phyloP scores from a whole-genome alignment of 371 early-diverging fungal genomes.

The Quaeritorhiza haematococci region DNA sequence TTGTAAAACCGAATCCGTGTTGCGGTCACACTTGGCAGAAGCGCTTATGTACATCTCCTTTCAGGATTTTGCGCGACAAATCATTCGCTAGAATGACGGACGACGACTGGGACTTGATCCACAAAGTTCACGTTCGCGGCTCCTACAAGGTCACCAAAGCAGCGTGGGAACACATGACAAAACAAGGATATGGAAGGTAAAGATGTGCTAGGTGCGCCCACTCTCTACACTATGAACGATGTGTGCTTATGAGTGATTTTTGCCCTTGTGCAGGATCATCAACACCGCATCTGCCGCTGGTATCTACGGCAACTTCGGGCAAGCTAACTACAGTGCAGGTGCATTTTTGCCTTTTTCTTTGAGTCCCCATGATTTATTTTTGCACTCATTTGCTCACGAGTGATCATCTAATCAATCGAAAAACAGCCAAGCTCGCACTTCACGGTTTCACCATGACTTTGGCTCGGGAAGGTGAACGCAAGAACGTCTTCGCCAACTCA shows the following conservation, averaged over 20 bases:
- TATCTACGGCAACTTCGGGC: constrained; percentile 77
- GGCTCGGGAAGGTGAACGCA: constrained; percentile 89
- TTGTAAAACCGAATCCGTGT: no score
- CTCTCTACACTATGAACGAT: background rate
- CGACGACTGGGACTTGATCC: constrained; percentile 92
- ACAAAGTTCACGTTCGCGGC: constrained; percentile 89
- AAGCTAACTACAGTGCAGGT: constrained; percentile 65
- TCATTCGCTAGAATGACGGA: constrained; percentile 93
- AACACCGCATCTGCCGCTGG: constrained; percentile 73
- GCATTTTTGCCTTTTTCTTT: constrained; percentile 8
- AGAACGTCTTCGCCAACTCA: constrained; percentile 87
- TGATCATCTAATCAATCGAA: background rate
- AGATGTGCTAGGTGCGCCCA: background rate
- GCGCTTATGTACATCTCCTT: background rate
- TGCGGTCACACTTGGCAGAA: background rate
- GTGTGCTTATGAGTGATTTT: background rate
- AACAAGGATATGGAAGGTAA: constrained; percentile 85
- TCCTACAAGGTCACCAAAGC: constrained; percentile 93
- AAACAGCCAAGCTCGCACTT: constrained; percentile 84
- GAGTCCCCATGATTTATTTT: no score
- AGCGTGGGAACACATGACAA: constrained; percentile 92
- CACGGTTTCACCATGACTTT: constrained; percentile 85
- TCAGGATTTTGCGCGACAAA: constrained; percentile 88
- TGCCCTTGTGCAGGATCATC: constrained; percentile 45
- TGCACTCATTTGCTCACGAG: background rate